Percentiles rank a stretch among this genome's conserved stretches.
phyloP scores from a whole-genome alignment of 1,284 basidiomycete genomes.

The Ustilago trichophora region DNA sequence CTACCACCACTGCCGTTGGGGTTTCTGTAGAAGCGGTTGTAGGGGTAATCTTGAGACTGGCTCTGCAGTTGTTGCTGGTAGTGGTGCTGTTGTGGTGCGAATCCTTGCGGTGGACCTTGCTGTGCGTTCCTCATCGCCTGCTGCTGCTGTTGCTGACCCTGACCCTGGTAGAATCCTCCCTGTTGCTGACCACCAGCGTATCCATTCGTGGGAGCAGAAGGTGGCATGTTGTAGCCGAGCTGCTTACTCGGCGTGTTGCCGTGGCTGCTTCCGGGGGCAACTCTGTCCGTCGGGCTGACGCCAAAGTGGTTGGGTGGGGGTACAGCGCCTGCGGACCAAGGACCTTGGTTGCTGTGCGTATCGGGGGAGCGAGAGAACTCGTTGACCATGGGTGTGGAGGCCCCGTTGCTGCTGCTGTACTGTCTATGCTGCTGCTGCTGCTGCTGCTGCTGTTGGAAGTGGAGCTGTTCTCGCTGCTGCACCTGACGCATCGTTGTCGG shows the following conservation, averaged over 20 bases:
- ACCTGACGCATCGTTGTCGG: constrained; percentile 54
- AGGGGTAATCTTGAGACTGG: constrained; percentile 18
- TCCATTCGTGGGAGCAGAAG: neutral
- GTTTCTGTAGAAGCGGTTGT: constrained; percentile 18
- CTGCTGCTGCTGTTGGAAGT: constrained; percentile 24
- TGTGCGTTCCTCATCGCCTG: constrained; percentile 11
- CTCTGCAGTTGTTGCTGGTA: constrained; percentile 10
- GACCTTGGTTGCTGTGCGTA: constrained; percentile 3
- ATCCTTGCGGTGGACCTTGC: neutral
- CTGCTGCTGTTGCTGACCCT: constrained; percentile 2
- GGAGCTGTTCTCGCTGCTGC: constrained; percentile 26
- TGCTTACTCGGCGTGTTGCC: constrained; percentile 26
- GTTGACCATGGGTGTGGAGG: constrained; percentile 10
- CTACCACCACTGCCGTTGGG: constrained; percentile 7
- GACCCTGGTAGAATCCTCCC: neutral
- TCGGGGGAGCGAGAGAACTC: constrained; percentile 40
- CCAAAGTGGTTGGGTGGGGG: constrained; percentile 10
- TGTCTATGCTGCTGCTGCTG: constrained; percentile 22
- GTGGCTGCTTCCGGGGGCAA: constrained; percentile 2
- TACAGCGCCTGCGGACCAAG: constrained; percentile 31
- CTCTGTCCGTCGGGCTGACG: constrained; percentile 15
- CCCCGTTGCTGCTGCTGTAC: constrained; percentile 13
- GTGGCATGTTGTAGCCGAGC: neutral
- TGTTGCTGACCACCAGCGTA: neutral
- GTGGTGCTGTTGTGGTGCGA: constrained; percentile 1